These are phyloP conservation scores for Malus hybrid DNA, from an alignment of 331 rosid species.

Conservation along the genomic window DNA sequence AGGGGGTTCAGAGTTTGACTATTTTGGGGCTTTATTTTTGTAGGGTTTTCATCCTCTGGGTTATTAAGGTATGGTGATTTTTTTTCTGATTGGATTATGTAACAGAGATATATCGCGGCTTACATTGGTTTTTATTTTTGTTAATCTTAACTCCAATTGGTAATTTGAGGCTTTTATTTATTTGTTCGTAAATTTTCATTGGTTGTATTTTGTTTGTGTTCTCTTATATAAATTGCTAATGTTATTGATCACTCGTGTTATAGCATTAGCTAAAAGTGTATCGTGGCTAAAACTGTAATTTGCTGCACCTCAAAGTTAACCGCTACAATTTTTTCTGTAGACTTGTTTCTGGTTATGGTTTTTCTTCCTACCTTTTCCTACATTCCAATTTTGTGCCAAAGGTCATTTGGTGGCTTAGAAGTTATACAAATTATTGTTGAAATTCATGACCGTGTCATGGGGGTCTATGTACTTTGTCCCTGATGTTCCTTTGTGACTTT, in stretches of 20 bases:
- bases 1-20: background rate
- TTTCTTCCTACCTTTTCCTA: background rate
- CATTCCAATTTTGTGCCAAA: background rate
- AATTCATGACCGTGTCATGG: background rate
- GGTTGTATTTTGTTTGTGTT: background rate
- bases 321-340: background rate
- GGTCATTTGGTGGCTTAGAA: background rate
- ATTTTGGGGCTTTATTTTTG: background rate
- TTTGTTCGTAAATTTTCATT: background rate
- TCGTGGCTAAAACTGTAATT: background rate
- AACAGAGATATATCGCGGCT: background rate
- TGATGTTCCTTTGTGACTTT: background rate
- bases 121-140: background rate
- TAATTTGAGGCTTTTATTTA: background rate
- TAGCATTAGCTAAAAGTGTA: too few relatives aligned
- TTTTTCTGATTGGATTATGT: background rate
- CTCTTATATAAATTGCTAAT: background rate
- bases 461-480: background rate
- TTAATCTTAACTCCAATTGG: background rate
- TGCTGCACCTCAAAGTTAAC: background rate
- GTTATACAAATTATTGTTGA: background rate
- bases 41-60: background rate
- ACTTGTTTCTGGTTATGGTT: background rate
- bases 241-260: background rate
- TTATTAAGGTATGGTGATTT: background rate